Conservation (phyloP, 2,329 filamentous ascomycete species). For the Graphium sp. region DNA sequence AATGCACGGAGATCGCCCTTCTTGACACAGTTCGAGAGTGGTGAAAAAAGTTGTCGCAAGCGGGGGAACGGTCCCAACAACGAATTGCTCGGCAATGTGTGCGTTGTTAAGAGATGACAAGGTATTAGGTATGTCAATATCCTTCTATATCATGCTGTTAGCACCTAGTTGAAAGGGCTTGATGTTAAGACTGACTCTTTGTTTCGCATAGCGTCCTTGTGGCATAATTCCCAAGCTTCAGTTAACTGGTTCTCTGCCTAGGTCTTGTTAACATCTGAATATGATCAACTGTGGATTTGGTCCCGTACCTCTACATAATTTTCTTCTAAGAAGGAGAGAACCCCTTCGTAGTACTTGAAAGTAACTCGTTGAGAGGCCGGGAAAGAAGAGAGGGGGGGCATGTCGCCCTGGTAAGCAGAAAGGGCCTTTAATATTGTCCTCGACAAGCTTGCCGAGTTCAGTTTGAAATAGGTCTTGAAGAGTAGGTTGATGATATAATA, state of each 20-base stretch:
- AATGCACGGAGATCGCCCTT: conserved; percentile 70
- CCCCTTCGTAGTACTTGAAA: conserved; percentile 90
- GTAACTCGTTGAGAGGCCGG: conserved; percentile 85
- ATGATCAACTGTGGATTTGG: conserved; percentile 1
- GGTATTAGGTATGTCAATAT: conserved; percentile 93
- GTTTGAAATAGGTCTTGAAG: conserved; percentile 97
- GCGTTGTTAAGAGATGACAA: conserved; percentile 75
- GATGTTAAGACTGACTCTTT: conserved; percentile 48
- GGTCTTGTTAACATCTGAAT: conserved; percentile 2
- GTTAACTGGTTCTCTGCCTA: conserved; percentile 68
- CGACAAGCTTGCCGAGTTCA: conserved; percentile 77
- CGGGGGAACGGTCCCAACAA: conserved; percentile 62
- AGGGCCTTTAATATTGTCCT: conserved; percentile 81
- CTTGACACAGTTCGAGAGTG: conserved; percentile 64
- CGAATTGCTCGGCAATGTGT: conserved; percentile 58
- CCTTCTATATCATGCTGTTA: conserved; percentile 36
- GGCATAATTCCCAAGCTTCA: conserved; percentile 68
- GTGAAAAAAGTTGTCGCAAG: conserved; percentile 62
- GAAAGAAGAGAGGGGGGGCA: conserved; percentile 65
- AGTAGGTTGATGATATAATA: conserved; percentile 89
- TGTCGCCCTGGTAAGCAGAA: conserved; percentile 58
- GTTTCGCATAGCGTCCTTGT: conserved; percentile 55
- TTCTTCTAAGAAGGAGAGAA: conserved; percentile 87
- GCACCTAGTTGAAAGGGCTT: neutral
- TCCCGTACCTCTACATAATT: conserved; percentile 58